phyloP scores from a whole-genome alignment of 345 rosid species.

The Hibiscus trionum region DNA sequence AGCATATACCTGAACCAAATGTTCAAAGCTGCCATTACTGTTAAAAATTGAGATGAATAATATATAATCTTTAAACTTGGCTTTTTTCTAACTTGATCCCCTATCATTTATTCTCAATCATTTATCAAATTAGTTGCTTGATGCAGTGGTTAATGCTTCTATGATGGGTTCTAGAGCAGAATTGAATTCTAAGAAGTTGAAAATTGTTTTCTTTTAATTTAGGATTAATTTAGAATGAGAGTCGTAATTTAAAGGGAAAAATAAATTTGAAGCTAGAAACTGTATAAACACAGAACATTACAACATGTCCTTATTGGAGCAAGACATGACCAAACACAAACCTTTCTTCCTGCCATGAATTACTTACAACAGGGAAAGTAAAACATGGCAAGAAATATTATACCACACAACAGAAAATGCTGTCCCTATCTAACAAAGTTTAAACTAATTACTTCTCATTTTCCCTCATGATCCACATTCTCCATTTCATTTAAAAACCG shows the following conservation, averaged over 20 bases:
- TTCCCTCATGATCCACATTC: neutral
- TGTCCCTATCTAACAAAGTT: constrained; percentile 13
- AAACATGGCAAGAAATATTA: constrained; percentile 11
- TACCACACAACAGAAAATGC: constrained; percentile 5
- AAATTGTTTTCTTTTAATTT: no score
- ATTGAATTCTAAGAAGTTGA: neutral
- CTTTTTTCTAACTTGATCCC: no score
- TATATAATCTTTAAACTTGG: no score
- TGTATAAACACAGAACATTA: constrained; percentile 6
- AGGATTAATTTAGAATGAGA: no score
- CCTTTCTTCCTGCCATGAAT: constrained; percentile 13
- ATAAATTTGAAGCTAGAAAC: neutral
- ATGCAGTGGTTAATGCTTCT: no score
- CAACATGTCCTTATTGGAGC: constrained; percentile 5
- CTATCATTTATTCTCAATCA: no score
- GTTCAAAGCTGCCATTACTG: no score
- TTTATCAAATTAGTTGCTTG: no score
- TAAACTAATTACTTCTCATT: constrained; percentile 8
- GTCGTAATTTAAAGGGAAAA: neutral
- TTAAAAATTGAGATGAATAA: no score
- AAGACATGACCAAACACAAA: constrained; percentile 6
- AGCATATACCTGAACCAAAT: no score
- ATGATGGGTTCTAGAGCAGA: no score
- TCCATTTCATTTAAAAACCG: constrained; percentile 3
- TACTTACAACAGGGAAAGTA: constrained; percentile 2